Evolutionary conservation across 495 filamentous ascomycete genomes (phyloP).

Genomic region (Penicillium ucsense): DNA sequence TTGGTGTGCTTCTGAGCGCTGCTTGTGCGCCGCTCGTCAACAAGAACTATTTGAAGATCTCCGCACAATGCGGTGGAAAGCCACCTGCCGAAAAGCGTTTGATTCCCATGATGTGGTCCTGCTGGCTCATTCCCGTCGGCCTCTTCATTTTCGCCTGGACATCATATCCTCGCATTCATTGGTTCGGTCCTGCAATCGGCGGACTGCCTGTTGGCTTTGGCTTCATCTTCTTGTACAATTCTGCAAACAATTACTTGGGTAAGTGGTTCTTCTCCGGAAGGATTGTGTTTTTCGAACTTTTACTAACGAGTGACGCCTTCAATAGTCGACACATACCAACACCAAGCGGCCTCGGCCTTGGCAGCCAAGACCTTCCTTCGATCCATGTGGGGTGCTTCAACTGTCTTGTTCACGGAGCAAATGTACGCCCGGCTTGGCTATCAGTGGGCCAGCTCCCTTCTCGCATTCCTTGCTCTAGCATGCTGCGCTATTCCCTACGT

Average conservation of each 20-base stretch:
- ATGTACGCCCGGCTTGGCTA: conserved; percentile 66
- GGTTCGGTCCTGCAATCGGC: conserved; percentile 63
- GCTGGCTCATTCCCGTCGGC: conserved; percentile 69
- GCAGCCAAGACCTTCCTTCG: conserved; percentile 75
- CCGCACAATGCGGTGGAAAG: conserved; percentile 48
- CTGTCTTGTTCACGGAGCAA: conserved; percentile 69
- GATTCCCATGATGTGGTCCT: conserved; percentile 77
- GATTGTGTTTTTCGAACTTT: background rate
- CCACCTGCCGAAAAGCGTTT: conserved; percentile 68
- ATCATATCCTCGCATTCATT: conserved; percentile 53
- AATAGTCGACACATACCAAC: conserved; percentile 70
- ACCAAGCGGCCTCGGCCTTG: conserved; percentile 77
- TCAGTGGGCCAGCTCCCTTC: conserved; percentile 64
- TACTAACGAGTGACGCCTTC: conserved; percentile 5
- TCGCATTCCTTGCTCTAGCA: conserved; percentile 60
- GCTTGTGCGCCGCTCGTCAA: conserved; percentile 62
- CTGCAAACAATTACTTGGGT: conserved; percentile 70
- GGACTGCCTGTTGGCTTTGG: conserved; percentile 75
- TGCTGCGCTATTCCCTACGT: conserved; percentile 70
- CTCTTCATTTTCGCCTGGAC: conserved; percentile 84
- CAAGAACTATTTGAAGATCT: conserved; percentile 60
- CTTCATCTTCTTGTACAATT: conserved; percentile 80
- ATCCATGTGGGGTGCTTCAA: conserved; percentile 67
- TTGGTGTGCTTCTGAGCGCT: conserved; percentile 58
- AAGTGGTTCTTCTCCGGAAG: conserved; percentile 2